Conservation (phyloP, 2,329 filamentous ascomycete genomes). For the Arthrobotrys iridis region DNA sequence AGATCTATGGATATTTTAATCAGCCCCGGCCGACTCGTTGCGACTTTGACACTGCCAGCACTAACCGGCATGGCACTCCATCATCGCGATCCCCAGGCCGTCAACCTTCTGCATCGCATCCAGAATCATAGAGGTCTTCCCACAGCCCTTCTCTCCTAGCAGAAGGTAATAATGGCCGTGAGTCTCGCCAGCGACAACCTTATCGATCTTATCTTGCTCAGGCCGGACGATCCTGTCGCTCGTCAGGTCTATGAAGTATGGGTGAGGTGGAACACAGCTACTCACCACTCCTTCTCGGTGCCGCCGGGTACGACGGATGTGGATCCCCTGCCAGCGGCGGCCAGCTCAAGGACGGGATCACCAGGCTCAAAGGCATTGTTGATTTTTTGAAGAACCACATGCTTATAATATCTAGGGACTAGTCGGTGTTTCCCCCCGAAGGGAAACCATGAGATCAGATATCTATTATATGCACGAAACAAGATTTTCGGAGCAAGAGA, state of each 20-base stretch:
- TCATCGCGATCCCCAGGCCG: slow-evolving; percentile 90
- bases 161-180: slow-evolving; percentile 89
- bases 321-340: slow-evolving; percentile 64
- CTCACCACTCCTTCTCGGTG: slow-evolving; percentile 59
- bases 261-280: slow-evolving; percentile 51
- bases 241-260: background rate
- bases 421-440: slow-evolving; percentile 64
- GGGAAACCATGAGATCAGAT: slow-evolving; percentile 46
- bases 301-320: slow-evolving; percentile 36
- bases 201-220: slow-evolving; percentile 82
- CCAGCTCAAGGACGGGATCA: slow-evolving; percentile 86
- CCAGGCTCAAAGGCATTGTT: slow-evolving; percentile 89
- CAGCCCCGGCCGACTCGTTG: background rate
- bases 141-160: slow-evolving; percentile 73
- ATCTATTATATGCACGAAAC: background rate
- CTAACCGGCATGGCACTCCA: slow-evolving; percentile 81
- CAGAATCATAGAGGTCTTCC: slow-evolving; percentile 95
- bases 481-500: background rate
- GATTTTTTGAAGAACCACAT: slow-evolving; percentile 90
- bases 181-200: slow-evolving; percentile 78
- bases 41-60: background rate
- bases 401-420: slow-evolving; percentile 76
- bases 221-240: slow-evolving; percentile 75
- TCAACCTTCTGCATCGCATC: slow-evolving; percentile 94
- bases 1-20: slow-evolving; percentile 68